Base-by-base conservation (phyloP, 495 filamentous ascomycete species). In the Tuber indicum region DNA sequence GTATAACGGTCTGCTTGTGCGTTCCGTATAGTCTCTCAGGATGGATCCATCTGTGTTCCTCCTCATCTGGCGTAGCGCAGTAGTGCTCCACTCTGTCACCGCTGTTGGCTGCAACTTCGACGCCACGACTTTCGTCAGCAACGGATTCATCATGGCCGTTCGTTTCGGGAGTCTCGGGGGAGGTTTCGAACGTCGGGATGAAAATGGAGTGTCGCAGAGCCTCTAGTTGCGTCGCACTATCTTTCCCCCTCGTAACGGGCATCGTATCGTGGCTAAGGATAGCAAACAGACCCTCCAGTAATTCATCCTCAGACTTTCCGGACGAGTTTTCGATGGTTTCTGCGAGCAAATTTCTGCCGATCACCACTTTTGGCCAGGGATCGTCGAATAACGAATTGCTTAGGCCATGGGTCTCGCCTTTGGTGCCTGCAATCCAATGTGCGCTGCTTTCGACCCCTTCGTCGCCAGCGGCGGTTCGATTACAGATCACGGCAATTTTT, bases 1-100 rank as follows among this genome's bases (percentile, higher is more conserved):
- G 87, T 41, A 98, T 86, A 19, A 98, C 86, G 0, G 93, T 97
- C 86, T 99, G 95, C 79, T 93, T 90, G 84, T 97, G 93, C 1
- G 96, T 99, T n/a, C 96, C 96, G 85, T 99, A 98, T 21, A 89
- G 26, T 71, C 77, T 71, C 41, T 74, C 75, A 17, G 74, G 75
- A 66, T 78, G 71, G 39, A 41, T 75, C 79, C 81, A 83, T 45
- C 82, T 73, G 42, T 84, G 82, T 72, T 77, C 83, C 32, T 79
- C 77, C 47, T 82, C 80, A 71, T 85, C 66, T 17, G 46, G 74
- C 23, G 46, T 75, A 1, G 72, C 44, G 42, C 73, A 75, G 58
- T 75, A 62, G 46, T 72, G 73, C 43, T 75, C 73, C n/a, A 75
- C 45, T 42, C 23, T 45, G 21, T n/a, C 42, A n/a, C 2, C 42